phyloP scores from a whole-genome alignment of 345 rosid genomes.

The Isatis tinctoria region DNA sequence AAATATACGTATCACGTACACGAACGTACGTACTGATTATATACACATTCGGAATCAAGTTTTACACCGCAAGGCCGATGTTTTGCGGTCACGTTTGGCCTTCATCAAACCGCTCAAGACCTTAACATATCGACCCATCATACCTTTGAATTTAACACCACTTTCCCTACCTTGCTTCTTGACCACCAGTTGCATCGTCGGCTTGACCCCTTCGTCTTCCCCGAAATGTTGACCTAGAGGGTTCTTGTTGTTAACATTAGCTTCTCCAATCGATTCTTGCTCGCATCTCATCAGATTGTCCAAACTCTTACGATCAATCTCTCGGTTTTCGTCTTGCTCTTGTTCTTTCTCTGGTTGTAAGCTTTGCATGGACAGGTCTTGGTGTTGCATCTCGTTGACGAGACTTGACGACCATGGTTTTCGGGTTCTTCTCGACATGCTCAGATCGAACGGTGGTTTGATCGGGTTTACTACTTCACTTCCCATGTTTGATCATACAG shows the following conservation, averaged over 20 bases:
- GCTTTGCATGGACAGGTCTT: background rate
- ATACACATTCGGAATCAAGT: conserved; percentile 1
- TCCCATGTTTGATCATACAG: conserved; percentile 38
- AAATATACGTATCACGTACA: background rate
- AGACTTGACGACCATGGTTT: conserved; percentile 42
- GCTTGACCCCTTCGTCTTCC: conserved; percentile 35
- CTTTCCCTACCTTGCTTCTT: conserved; percentile 25
- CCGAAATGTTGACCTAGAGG: conserved; percentile 50
- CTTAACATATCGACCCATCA: conserved; percentile 60
- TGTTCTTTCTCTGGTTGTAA: background rate
- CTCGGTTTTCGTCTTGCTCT: conserved; percentile 14
- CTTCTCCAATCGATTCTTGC: conserved; percentile 14
- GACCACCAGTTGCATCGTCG: conserved; percentile 46
- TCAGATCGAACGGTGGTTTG: conserved; percentile 49
- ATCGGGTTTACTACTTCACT: conserved; percentile 31
- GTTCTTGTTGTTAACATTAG: conserved; percentile 29
- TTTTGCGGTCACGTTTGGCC: conserved; percentile 40
- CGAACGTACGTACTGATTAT: background rate
- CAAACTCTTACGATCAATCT: conserved; percentile 47
- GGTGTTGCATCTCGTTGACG: conserved; percentile 23
- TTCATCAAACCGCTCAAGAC: conserved; percentile 54
- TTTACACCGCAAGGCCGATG: conserved; percentile 10
- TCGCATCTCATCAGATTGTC: conserved; percentile 51
- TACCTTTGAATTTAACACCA: conserved; percentile 47
- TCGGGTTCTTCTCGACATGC: conserved; percentile 73